Percentiles rank a stretch among this genome's conserved stretches.
phyloP scores from a whole-genome alignment of 768 basidiomycete species.

The Mrakia frigida region DNA sequence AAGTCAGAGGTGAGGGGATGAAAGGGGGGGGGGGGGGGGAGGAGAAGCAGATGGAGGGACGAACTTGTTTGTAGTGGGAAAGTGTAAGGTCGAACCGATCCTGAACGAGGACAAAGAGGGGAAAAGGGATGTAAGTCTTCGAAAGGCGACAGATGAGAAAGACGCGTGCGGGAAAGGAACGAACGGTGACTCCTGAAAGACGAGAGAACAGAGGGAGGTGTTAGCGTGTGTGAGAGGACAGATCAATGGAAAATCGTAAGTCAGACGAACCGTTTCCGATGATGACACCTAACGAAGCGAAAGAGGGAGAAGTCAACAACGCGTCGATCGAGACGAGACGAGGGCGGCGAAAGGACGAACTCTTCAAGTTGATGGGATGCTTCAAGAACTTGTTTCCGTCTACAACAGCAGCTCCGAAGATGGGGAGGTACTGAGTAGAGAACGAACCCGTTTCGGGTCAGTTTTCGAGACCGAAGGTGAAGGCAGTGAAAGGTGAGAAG shows the following conservation, averaged over 20 bases:
- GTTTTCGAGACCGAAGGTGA: conserved; percentile 18
- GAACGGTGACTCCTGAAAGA: conserved; percentile 4
- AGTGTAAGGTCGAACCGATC: conserved; percentile 24
- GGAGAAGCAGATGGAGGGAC: neutral
- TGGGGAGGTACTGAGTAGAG: conserved; percentile 39
- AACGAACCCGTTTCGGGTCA: neutral
- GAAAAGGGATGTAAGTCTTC: neutral
- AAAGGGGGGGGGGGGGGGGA: neutral
- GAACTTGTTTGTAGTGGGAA: conserved; percentile 17
- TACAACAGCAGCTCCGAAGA: conserved; percentile 67
- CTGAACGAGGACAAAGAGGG: neutral
- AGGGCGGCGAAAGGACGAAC: neutral
- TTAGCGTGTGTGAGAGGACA: no score
- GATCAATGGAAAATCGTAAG: neutral
- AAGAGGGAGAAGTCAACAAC: neutral
- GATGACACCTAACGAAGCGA: conserved; percentile 48
- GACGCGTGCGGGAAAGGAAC: neutral
- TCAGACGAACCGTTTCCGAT: conserved; percentile 56
- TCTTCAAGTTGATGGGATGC: conserved; percentile 60
- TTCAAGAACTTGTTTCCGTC: conserved; percentile 61
- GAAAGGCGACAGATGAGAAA: neutral
- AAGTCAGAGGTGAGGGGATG: neutral
- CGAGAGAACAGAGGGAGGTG: neutral
- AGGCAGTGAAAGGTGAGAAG: neutral
- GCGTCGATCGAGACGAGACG: neutral